Evolutionary conservation across 2,329 filamentous ascomycete species (phyloP).

Genomic region (Aspergillus oerlinghausenensis): DNA sequence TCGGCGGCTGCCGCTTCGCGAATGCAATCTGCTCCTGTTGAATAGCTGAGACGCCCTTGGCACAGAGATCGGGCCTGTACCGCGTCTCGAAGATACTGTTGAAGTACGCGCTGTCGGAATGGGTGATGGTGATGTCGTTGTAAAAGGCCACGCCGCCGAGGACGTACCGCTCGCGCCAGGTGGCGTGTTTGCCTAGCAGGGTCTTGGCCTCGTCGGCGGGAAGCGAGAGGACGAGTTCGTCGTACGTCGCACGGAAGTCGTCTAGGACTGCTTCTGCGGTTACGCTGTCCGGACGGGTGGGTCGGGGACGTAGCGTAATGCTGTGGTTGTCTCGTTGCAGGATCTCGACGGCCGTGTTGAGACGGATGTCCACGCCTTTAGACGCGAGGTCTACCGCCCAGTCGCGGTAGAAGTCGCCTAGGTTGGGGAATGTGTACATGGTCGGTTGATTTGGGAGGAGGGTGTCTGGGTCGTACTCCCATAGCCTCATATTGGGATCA

Average conservation of each 20-base stretch:
- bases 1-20: slow-evolving; percentile 38
- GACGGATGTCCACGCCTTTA: slow-evolving; percentile 52
- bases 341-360: slow-evolving; percentile 36
- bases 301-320: slow-evolving; percentile 41
- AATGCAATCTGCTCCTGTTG: slow-evolving; percentile 44
- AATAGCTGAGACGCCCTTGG: slow-evolving; percentile 40
- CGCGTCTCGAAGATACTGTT: slow-evolving; percentile 54
- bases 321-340: slow-evolving; percentile 48
- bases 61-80: slow-evolving; percentile 49
- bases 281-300: slow-evolving; percentile 10
- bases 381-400: slow-evolving; percentile 51
- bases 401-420: slow-evolving; percentile 53
- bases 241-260: slow-evolving; percentile 46
- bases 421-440: slow-evolving; percentile 59
- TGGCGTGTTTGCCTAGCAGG: slow-evolving; percentile 49
- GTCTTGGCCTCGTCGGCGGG: slow-evolving; percentile 52
- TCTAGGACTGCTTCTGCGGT: not conserved
- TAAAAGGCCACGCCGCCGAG: slow-evolving; percentile 65
- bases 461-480: slow-evolving; percentile 54
- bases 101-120: slow-evolving; percentile 56
- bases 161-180: slow-evolving; percentile 60
- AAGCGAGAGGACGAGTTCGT: slow-evolving; percentile 57
- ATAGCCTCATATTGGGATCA: slow-evolving; percentile 56
- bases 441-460: slow-evolving; percentile 52
- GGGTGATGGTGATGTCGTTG: slow-evolving; percentile 60